Evolutionary conservation across 371 early-diverging fungal genomes (phyloP).

Genomic region (Rhizomucor pusillus): DNA sequence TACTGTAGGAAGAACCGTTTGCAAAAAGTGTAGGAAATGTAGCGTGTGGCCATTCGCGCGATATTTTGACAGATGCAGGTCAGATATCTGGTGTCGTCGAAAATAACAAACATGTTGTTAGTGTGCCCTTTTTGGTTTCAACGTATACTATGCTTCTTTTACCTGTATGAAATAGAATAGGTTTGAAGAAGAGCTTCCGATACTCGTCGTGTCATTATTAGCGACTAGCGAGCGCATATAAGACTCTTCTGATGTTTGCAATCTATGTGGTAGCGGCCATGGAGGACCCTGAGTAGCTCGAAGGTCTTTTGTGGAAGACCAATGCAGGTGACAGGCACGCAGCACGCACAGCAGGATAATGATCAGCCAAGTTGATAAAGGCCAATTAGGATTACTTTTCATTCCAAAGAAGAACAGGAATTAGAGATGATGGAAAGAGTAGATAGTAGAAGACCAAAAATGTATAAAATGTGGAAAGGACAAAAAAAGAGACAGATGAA

Average conservation of each 20-base stretch:
- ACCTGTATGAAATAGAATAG: not conserved
- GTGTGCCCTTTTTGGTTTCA: not conserved
- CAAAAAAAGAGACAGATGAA: too few relatives aligned
- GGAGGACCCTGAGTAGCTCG: constrained; percentile 16
- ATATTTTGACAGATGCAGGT: constrained; percentile 80
- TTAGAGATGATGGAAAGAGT: too few relatives aligned
- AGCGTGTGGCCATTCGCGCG: constrained; percentile 60
- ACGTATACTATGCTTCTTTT: not conserved
- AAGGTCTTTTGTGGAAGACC: constrained; percentile 24
- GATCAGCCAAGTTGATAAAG: not conserved
- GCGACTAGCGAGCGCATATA: not conserved
- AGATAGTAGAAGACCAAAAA: too few relatives aligned
- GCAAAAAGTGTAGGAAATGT: constrained; percentile 75
- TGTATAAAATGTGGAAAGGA: too few relatives aligned
- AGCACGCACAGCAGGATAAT: constrained; percentile 16
- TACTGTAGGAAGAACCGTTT: constrained; percentile 60
- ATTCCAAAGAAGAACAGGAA: too few relatives aligned
- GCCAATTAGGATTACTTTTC: too few relatives aligned
- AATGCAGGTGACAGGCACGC: constrained; percentile 25
- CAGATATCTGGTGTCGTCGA: constrained; percentile 62
- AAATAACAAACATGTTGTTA: not conserved
- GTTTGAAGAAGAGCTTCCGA: not conserved
- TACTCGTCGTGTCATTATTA: not conserved
- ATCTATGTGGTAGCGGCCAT: constrained; percentile 6
- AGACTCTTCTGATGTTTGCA: not conserved